Conservation (phyloP, 306 rosid genomes). For the Senna tora region DNA sequence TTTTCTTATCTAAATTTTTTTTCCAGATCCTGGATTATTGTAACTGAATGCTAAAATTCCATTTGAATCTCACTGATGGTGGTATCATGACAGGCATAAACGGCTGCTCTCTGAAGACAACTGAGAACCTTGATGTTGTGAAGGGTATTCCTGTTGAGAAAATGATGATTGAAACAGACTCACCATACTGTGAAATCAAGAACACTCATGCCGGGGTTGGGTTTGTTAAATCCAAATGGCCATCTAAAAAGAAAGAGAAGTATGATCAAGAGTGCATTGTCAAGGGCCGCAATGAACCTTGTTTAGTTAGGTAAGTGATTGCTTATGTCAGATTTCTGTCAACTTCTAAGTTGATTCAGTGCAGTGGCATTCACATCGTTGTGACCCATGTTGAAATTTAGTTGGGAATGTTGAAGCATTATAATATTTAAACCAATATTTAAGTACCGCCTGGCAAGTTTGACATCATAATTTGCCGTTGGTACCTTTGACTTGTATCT, state of each 20-base stretch:
- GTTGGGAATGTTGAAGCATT: background rate
- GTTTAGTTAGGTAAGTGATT: conserved; percentile 73
- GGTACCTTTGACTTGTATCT: conserved; percentile 8
- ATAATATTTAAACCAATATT: background rate
- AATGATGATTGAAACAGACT: conserved; percentile 95
- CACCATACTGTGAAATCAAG: conserved; percentile 95
- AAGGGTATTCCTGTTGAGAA: conserved; percentile 77
- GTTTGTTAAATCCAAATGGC: conserved; percentile 77
- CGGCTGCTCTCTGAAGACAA: conserved; percentile 86
- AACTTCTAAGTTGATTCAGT: conserved; percentile 9
- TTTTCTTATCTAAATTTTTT: conserved; percentile 18
- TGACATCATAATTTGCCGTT: conserved; percentile 4
- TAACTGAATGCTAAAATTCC: conserved; percentile 26
- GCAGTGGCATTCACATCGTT: background rate
- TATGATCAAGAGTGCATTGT: conserved; percentile 71
- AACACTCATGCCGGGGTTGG: conserved; percentile 86
- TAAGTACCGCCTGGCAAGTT: background rate
- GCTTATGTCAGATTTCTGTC: background rate
- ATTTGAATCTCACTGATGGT: conserved; percentile 29
- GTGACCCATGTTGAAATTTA: background rate
- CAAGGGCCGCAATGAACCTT: conserved; percentile 96
- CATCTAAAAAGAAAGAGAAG: conserved; percentile 95
- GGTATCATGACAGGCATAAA: conserved; percentile 68
- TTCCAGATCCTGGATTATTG: conserved; percentile 12
- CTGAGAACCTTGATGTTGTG: conserved; percentile 82